Evolutionary conservation across 352 stramenopile genomes (phyloP).

Genomic region (Pythium sp.): DNA sequence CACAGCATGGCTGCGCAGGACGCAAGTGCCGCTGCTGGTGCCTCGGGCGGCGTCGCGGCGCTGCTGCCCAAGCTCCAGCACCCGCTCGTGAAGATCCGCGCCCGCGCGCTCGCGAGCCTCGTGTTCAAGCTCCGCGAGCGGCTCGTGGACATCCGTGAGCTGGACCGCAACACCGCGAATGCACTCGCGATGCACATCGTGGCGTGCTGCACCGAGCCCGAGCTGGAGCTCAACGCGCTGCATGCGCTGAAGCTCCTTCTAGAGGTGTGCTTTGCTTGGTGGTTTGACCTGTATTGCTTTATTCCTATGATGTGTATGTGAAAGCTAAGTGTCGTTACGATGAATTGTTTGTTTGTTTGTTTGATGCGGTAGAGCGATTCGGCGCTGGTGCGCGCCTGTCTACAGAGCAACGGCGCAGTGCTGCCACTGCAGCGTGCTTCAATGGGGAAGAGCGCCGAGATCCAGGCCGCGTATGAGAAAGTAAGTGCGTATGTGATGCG

Average conservation of each 20-base stretch:
- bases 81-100: slow-evolving; percentile 54
- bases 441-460: slow-evolving; percentile 25
- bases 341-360: background rate
- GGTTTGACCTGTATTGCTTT: background rate
- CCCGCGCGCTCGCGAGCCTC: slow-evolving; percentile 52
- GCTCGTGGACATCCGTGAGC: slow-evolving; percentile 36
- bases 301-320: background rate
- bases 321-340: slow-evolving; percentile 17
- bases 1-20: background rate
- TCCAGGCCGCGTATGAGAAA: slow-evolving; percentile 44
- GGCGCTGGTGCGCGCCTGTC: slow-evolving; percentile 27
- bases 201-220: slow-evolving; percentile 31
- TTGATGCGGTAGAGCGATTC: slow-evolving; percentile 11
- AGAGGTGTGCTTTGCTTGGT: background rate
- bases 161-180: slow-evolving; percentile 27
- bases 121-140: slow-evolving; percentile 66
- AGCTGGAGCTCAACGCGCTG: slow-evolving; percentile 48
- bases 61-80: slow-evolving; percentile 64
- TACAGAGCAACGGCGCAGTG: slow-evolving; percentile 34
- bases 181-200: slow-evolving; percentile 36
- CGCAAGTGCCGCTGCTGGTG: background rate
- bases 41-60: slow-evolving; percentile 21
- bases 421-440: slow-evolving; percentile 38
- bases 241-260: slow-evolving; percentile 52
- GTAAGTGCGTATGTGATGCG: slow-evolving; percentile 15